Percentiles rank a stretch among this genome's conserved stretches.
Conservation (phyloP, 768 basidiomycete genomes). For the Psilocybe subaeruginosa region DNA sequence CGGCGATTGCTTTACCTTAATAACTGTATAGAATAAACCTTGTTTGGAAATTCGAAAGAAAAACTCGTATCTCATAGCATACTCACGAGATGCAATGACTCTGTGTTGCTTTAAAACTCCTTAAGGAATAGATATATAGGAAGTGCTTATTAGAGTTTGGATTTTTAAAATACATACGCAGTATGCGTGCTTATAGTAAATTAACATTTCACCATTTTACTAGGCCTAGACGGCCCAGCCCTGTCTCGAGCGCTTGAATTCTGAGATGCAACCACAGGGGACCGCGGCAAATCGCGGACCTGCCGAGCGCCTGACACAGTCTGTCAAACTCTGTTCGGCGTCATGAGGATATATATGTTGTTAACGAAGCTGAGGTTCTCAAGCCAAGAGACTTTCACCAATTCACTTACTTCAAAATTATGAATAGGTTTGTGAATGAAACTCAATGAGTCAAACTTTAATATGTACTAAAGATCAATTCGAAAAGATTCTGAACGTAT, state of each 20-base stretch:
- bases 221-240: background rate
- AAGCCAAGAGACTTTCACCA: no score
- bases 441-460: no score
- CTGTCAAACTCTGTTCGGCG: background rate
- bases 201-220: background rate
- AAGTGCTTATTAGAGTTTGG: no score
- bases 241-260: background rate
- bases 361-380: no score
- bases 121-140: background rate
- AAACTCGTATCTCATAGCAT: background rate
- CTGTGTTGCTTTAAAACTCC: background rate
- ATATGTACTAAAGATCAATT: no score
- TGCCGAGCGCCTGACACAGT: conserved; percentile 2
- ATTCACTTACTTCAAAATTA: no score
- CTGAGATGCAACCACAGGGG: background rate
- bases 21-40: background rate
- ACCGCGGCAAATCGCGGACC: background rate
- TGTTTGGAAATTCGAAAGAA: background rate
- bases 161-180: no score
- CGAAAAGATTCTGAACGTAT: no score
- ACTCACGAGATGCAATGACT: background rate
- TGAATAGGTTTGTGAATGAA: no score
- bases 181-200: no score
- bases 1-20: background rate
- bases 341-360: no score